Percentiles rank a stretch among this genome's conserved stretches.
Evolutionary conservation across 441 rosid species (phyloP).

Genomic region (Lepidium campestre): DNA sequence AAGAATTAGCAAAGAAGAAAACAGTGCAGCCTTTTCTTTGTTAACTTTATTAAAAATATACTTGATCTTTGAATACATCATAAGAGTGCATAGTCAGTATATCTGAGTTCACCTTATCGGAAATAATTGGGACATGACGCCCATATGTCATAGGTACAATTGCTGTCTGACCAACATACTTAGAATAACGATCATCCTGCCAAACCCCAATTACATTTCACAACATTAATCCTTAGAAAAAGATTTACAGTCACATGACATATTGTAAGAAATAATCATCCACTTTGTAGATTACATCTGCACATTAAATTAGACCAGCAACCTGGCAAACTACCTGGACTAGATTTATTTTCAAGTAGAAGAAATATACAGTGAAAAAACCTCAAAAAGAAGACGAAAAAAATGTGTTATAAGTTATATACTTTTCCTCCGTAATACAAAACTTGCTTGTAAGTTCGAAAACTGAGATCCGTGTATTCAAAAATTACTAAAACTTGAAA

Average conservation of each 20-base stretch:
- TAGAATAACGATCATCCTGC: conserved; percentile 88
- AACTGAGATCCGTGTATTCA: conserved; percentile 6
- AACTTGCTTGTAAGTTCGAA: background rate
- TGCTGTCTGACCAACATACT: conserved; percentile 81
- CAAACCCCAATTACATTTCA: conserved; percentile 11
- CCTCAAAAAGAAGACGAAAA: background rate
- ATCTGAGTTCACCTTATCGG: conserved; percentile 61
- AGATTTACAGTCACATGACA: background rate
- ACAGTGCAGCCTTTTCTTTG: background rate
- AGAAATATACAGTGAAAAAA: background rate
- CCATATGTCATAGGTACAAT: conserved; percentile 99
- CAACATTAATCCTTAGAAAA: conserved; percentile 12
- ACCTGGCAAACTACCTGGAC: background rate
- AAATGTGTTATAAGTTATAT: background rate
- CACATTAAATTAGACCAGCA: background rate
- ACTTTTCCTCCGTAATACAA: background rate
- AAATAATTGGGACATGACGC: conserved; percentile 89
- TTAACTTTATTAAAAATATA: background rate
- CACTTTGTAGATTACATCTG: background rate
- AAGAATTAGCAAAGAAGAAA: background rate
- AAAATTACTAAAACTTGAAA: background rate
- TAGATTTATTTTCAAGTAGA: background rate
- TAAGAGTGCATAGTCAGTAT: conserved; percentile 5
- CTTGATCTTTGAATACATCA: background rate
- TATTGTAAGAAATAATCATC: background rate